phyloP scores from a whole-genome alignment of 83 land plant species.

The Diphasiastrum complanatum region DNA sequence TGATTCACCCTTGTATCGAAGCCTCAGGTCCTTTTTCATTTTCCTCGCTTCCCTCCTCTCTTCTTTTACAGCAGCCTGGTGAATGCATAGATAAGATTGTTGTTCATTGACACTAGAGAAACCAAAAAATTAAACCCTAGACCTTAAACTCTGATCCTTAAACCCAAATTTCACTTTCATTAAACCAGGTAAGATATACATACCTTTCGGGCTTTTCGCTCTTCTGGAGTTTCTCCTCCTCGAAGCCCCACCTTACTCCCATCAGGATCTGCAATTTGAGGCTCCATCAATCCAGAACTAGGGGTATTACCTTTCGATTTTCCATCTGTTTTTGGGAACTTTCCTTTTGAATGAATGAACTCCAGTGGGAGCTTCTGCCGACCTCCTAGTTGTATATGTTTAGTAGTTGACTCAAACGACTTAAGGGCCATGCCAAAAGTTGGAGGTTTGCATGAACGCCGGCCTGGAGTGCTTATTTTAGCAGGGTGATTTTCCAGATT shows the following conservation, averaged over 20 bases:
- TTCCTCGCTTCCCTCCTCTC: slow-evolving; percentile 63
- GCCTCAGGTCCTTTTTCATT: slow-evolving; percentile 62
- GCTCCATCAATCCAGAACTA: neutral
- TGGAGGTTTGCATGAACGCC: slow-evolving; percentile 31
- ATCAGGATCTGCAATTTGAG: neutral
- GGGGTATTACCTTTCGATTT: neutral
- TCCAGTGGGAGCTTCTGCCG: slow-evolving; percentile 73
- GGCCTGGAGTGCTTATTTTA: slow-evolving; percentile 57
- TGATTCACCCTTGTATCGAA: slow-evolving; percentile 52
- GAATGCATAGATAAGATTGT: no score
- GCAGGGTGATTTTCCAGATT: slow-evolving; percentile 92
- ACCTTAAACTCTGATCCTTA: no score
- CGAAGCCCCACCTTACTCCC: slow-evolving; percentile 16
- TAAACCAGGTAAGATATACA: slow-evolving; percentile 2
- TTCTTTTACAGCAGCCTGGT: slow-evolving; percentile 71
- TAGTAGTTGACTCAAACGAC: slow-evolving; percentile 16
- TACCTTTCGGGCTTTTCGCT: slow-evolving; percentile 87
- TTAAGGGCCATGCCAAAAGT: slow-evolving; percentile 28
- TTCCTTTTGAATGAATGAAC: slow-evolving; percentile 36
- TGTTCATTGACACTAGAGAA: no score
- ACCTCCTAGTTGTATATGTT: slow-evolving; percentile 59
- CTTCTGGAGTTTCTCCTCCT: slow-evolving; percentile 60
- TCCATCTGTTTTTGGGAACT: neutral
- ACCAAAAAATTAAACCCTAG: no score
- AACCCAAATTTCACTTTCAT: no score